These are phyloP conservation scores for Phyllosticta ampelicida DNA, from an alignment of 2,329 filamentous ascomycete genomes.

Conservation along the genomic window DNA sequence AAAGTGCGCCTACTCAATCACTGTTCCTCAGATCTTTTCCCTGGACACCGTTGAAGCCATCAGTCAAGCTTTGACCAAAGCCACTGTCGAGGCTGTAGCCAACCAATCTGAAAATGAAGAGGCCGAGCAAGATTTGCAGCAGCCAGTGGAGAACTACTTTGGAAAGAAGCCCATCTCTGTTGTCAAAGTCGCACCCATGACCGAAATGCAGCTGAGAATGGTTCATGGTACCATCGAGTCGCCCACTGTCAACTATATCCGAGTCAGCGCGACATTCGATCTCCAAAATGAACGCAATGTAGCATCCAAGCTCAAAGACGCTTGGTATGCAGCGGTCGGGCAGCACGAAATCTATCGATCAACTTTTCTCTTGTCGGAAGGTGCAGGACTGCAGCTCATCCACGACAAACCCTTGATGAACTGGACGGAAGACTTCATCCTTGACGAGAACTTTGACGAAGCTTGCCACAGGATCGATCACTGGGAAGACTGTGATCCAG, in stretches of 20 bases:
- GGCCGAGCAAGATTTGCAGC: background rate
- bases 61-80: background rate
- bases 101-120: background rate
- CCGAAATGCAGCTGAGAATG: constrained; percentile 4
- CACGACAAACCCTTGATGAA: background rate
- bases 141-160: background rate
- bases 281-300: background rate
- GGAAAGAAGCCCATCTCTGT: background rate
- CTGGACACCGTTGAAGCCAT: background rate
- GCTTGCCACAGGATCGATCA: background rate
- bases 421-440: background rate
- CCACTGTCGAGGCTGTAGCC: background rate
- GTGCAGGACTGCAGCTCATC: background rate
- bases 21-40: background rate
- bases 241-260: constrained; percentile 1
- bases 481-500: background rate
- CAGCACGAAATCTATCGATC: background rate
- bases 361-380: background rate
- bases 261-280: background rate
- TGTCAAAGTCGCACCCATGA: background rate
- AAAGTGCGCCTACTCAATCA: background rate
- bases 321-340: background rate
- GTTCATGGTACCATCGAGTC: background rate
- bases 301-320: background rate
- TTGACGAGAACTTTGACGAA: background rate